phyloP scores from a whole-genome alignment of 352 stramenopile genomes.

The Phytophthora megakarya region DNA sequence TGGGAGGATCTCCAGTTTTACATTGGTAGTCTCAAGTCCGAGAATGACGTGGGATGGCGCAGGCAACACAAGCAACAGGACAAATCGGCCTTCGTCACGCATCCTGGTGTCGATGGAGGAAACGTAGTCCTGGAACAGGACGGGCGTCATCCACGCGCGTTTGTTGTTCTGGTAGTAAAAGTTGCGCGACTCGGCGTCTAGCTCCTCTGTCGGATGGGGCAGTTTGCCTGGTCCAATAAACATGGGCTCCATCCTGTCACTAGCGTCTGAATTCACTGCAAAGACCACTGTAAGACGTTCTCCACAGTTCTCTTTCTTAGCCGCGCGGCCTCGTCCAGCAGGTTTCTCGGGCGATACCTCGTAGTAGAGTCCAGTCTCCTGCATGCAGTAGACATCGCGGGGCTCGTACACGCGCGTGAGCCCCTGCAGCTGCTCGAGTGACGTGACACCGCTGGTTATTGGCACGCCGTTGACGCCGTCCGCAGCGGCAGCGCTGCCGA shows the following conservation, averaged over 20 bases:
- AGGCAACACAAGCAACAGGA: constrained; percentile 48
- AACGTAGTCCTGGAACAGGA: constrained; percentile 67
- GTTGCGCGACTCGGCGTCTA: constrained; percentile 30
- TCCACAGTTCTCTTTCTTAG: constrained; percentile 29
- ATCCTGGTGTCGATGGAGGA: constrained; percentile 52
- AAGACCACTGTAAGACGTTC: constrained; percentile 46
- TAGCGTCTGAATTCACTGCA: constrained; percentile 54
- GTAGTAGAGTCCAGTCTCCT: constrained; percentile 58
- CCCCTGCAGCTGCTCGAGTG: constrained; percentile 45
- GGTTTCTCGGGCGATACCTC: constrained; percentile 57
- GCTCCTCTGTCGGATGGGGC: constrained; percentile 15
- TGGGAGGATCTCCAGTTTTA: constrained; percentile 56
- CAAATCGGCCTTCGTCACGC: constrained; percentile 46
- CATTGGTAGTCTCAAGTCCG: constrained; percentile 57
- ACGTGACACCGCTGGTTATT: constrained; percentile 16
- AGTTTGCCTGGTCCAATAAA: constrained; percentile 49
- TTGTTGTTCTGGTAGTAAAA: constrained; percentile 65
- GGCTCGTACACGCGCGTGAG: constrained; percentile 46
- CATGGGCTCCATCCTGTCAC: constrained; percentile 59
- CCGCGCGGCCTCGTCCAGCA: constrained; percentile 28
- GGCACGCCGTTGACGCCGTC: constrained; percentile 22
- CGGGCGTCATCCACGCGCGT: constrained; percentile 58
- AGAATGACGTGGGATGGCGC: constrained; percentile 55
- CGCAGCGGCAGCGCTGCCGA: constrained; percentile 37
- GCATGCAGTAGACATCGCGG: constrained; percentile 61